Percentiles rank a stretch among this genome's conserved stretches.
Conservation (phyloP, 2,329 filamentous ascomycete species). For the Phaeoacremonium minimum region DNA sequence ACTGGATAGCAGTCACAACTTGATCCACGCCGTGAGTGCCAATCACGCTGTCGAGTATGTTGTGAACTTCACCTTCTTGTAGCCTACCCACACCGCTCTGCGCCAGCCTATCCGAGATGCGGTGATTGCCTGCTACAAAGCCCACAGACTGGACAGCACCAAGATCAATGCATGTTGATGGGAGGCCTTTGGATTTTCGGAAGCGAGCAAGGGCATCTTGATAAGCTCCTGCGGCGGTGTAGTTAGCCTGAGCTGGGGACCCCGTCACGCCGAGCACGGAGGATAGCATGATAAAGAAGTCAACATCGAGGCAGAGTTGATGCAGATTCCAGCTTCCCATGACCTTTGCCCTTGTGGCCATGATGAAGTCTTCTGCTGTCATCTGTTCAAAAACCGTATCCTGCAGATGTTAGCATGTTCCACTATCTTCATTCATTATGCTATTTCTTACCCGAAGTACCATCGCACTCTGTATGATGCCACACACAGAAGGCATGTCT, state of each 20-base stretch:
- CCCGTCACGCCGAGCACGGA: slow-evolving; percentile 31
- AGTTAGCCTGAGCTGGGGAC: slow-evolving; percentile 29
- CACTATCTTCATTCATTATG: neutral
- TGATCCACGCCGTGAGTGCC: no score
- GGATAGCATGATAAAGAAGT: slow-evolving; percentile 36
- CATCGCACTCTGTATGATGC: slow-evolving; percentile 38
- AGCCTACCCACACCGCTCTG: slow-evolving; percentile 10
- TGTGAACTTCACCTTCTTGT: slow-evolving; percentile 13
- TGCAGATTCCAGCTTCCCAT: slow-evolving; percentile 17
- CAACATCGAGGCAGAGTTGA: slow-evolving; percentile 9
- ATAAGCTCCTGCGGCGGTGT: slow-evolving; percentile 31
- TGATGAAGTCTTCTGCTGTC: slow-evolving; percentile 3
- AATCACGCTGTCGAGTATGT: slow-evolving; percentile 12
- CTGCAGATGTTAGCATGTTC: neutral
- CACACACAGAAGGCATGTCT: slow-evolving; percentile 22
- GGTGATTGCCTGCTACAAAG: no score
- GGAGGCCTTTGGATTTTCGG: neutral
- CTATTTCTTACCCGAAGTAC: slow-evolving; percentile 20
- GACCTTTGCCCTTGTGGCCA: slow-evolving; percentile 9
- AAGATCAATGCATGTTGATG: neutral
- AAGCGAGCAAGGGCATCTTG: slow-evolving; percentile 16
- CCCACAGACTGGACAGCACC: no score
- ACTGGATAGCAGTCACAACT: no score
- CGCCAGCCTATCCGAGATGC: neutral
- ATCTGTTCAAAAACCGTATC: slow-evolving; percentile 4